Conservation (phyloP, 192 early-diverging fungal genomes). For the Lobosporangium transversale region DNA sequence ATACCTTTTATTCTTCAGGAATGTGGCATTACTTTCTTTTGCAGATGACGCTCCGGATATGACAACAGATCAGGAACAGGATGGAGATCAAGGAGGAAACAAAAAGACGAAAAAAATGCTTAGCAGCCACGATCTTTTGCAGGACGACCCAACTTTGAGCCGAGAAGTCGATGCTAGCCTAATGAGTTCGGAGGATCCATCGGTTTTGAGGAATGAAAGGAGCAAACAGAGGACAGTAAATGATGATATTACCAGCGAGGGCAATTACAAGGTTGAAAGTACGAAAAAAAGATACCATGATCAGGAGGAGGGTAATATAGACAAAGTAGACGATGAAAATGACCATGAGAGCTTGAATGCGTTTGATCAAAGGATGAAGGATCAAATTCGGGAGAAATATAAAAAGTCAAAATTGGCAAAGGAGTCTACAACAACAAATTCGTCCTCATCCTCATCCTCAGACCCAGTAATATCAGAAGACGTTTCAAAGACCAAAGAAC, state of each 20-base stretch:
- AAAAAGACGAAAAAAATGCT: conserved; percentile 63
- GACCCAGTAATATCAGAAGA: background rate
- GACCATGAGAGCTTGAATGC: conserved; percentile 38
- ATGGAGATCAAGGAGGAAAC: conserved; percentile 12
- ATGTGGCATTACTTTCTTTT: conserved; percentile 87
- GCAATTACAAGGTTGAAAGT: background rate
- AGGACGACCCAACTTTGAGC: conserved; percentile 55
- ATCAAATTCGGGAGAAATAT: conserved; percentile 43
- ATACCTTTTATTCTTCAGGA: conserved; percentile 55
- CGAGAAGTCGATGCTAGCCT: conserved; percentile 23
- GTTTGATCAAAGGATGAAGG: conserved; percentile 58
- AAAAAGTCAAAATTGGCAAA: conserved; percentile 40
- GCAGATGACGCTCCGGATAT: conserved; percentile 75
- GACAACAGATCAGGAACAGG: conserved; percentile 56
- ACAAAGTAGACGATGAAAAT: background rate
- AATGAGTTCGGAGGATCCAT: background rate
- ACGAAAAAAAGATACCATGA: conserved; percentile 1
- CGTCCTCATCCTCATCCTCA: conserved; percentile 6
- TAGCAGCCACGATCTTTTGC: conserved; percentile 83
- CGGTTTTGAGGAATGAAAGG: background rate
- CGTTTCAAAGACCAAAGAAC: background rate
- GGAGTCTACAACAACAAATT: conserved; percentile 4
- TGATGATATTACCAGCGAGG: no score
- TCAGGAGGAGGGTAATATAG: background rate
- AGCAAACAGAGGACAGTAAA: conserved; percentile 7